Conservation (phyloP, 352 stramenopile species). For the Phytophthora tubulina region DNA sequence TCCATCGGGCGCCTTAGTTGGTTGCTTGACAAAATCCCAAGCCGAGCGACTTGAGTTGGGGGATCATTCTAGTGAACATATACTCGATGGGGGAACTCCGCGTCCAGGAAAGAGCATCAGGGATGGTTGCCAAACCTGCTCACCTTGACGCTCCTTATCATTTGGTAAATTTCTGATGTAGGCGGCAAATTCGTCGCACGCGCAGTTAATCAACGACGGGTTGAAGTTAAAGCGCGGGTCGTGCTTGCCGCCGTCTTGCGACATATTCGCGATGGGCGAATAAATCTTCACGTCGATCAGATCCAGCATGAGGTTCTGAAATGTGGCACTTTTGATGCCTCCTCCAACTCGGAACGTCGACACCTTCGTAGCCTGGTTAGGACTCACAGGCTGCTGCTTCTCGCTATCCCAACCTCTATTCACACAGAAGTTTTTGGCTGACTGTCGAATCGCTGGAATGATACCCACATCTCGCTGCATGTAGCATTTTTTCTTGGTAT, state of each 20-base stretch:
- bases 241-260: constrained; percentile 41
- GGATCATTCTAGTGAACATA: constrained; percentile 11
- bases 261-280: constrained; percentile 42
- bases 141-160: constrained; percentile 34
- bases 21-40: constrained; percentile 49
- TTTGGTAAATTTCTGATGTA: constrained; percentile 34
- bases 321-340: constrained; percentile 43
- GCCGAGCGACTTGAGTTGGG: constrained; percentile 16
- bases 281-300: constrained; percentile 42
- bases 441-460: constrained; percentile 31
- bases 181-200: constrained; percentile 36
- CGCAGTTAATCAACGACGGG: constrained; percentile 37
- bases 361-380: constrained; percentile 41
- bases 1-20: constrained; percentile 20
- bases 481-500: constrained; percentile 41
- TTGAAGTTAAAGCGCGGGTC: constrained; percentile 49
- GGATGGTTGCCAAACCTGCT: constrained; percentile 38
- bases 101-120: constrained; percentile 13
- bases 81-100: constrained; percentile 20
- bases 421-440: constrained; percentile 37
- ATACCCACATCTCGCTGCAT: constrained; percentile 49
- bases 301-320: constrained; percentile 64
- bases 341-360: constrained; percentile 42
- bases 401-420: constrained; percentile 24
- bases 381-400: constrained; percentile 12